Evolutionary conservation across 306 rosid species (phyloP).

Genomic region (Pterocarpus macrocarpus): DNA sequence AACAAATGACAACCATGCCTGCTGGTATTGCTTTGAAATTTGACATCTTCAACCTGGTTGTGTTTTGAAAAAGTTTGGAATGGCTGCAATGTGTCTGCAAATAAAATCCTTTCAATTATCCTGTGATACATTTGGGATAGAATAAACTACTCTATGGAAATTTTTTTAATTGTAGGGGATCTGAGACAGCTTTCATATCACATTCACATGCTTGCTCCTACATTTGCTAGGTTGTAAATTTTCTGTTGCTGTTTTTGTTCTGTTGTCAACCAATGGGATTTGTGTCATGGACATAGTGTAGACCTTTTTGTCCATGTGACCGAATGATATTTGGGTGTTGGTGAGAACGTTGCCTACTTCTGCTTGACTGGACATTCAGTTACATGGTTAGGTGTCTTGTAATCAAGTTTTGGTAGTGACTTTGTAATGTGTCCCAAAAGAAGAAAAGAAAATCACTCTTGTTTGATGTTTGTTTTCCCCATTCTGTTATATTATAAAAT

Average conservation of each 20-base stretch:
- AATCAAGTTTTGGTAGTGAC: not conserved
- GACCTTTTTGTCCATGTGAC: not conserved
- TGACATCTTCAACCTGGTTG: constrained; percentile 17
- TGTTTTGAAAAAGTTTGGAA: constrained; percentile 12
- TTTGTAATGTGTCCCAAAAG: not conserved
- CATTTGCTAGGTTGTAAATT: constrained; percentile 33
- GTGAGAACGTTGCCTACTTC: not conserved
- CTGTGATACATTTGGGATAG: not conserved
- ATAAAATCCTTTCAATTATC: constrained; percentile 11
- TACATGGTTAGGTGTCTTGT: not conserved
- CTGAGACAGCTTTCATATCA: not conserved
- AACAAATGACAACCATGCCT: not conserved
- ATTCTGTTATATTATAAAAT: constrained; percentile 8
- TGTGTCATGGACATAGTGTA: not conserved
- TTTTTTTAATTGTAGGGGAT: not conserved
- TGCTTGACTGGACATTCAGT: constrained; percentile 14
- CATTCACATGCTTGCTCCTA: constrained; percentile 3
- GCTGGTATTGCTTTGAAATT: not conserved
- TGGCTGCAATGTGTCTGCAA: constrained; percentile 1
- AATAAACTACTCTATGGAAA: constrained; percentile 7
- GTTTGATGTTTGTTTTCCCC: constrained; percentile 12
- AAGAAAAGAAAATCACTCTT: not conserved
- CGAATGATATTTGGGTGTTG: not conserved
- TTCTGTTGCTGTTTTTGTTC: constrained; percentile 19
- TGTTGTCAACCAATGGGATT: not conserved